phyloP scores from a whole-genome alignment of 768 basidiomycete species.

The Pisolithus albus region DNA sequence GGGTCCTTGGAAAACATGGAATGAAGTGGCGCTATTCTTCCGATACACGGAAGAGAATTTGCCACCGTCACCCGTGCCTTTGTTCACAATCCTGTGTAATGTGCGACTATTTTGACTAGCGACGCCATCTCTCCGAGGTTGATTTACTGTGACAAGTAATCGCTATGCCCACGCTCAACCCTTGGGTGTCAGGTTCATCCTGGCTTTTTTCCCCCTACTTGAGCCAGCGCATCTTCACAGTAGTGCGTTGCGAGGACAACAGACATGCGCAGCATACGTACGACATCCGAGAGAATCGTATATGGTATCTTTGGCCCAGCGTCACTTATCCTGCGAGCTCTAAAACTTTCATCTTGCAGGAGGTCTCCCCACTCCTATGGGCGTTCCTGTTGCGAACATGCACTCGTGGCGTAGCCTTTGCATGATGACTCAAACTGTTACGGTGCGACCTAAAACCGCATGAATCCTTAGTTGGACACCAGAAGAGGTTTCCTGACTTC shows the following conservation, averaged over 20 bases:
- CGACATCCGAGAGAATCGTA: neutral
- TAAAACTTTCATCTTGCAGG: neutral
- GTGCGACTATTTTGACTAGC: neutral
- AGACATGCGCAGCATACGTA: neutral
- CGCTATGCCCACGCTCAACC: neutral
- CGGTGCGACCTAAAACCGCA: too few species aligned
- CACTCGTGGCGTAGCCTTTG: too few species aligned
- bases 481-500: too few species aligned
- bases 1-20: too few species aligned
- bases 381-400: too few species aligned
- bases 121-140: neutral
- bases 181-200: neutral
- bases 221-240: neutral
- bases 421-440: too few species aligned
- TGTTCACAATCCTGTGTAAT: neutral
- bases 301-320: neutral
- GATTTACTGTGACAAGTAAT: neutral
- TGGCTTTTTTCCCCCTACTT: neutral
- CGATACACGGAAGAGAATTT: too few species aligned
- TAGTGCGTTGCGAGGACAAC: neutral
- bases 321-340: neutral
- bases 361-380: too few species aligned
- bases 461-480: too few species aligned
- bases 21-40: too few species aligned
- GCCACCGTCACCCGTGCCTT: neutral